Evolutionary conservation across 148 eudicot species (phyloP), one percentile per base, ranked within the genome.

Genomic region (Amaranthus cruentus): DNA sequence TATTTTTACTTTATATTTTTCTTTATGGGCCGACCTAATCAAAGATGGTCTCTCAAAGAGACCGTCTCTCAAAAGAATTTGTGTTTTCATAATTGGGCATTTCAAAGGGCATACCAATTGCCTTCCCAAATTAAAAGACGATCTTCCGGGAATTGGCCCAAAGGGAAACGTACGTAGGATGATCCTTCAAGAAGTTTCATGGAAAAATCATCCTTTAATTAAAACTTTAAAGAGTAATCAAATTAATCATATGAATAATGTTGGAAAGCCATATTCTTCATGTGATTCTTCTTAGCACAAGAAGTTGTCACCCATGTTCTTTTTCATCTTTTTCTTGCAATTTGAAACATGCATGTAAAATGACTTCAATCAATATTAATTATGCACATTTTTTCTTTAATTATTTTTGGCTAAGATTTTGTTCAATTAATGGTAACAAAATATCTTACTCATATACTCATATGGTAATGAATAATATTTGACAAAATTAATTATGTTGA

Each of bases 181-280:
- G 38, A 28, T 28, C 38, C 38, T 28, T 55, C 3, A 71, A 57
- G 51, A 47, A 46, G 5, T 71, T 71, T 57, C 54, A 7, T 58
- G 38, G 43, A 47, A 71, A 56, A 43, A 55, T 44, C 56, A 50
- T 18, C 50, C 47, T 9, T 2, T 49, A 10, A 12, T 64, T 6
- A 15, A 14, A 47, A 4, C 7, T 64, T 11, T 18, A 28, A 43
- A 55, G n/a, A 62, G 46, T 77, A 56, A 55, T 70, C 75, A 71
- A 50, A 61, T 28, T 28, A 28, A 28, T 77, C 75, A 70, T 70
- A 62, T 70, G 55, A 12, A 52, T 47, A 63, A 46, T 6, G 79
- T 77, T 70, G 75, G 75, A 77, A 77, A 70, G 69, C 79, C 79
- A 77, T 77, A 75, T 70, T 77, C 64, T 69, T 77, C 75, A 77